Evolutionary conservation across 2,329 filamentous ascomycete genomes (phyloP), one percentile per base, ranked within the genome.

Genomic region (Colletotrichum somersetense): DNA sequence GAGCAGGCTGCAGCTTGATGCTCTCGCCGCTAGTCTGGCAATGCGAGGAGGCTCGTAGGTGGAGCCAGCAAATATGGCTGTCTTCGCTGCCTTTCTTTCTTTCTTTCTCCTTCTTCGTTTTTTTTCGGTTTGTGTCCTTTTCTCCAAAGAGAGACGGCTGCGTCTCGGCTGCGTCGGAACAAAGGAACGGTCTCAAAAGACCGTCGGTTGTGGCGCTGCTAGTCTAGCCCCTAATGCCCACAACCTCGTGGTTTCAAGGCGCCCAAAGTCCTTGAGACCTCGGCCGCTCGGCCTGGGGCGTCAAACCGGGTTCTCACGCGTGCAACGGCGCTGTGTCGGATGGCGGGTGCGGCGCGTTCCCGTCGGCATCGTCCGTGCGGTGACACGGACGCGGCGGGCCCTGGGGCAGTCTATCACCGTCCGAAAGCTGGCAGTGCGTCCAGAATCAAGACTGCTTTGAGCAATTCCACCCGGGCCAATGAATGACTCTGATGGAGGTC

Each of bases 301-400:
- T 38, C 33, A 23, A 56, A 7, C 12, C 5, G 5, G 2, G 7
- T 33, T 26, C n/a, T 23, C n/a, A 14, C n/a, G 30, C 4, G n/a
- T 10, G 1, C 10, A 42, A 40, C 61, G 33, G 46, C 18, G 8
- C 46, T n/a, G 35, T 18, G 12, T 23, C 16, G 5, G 35, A 30
- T 20, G 61, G 14, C 35, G 23, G 46, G 14, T 42, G 35, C 40
- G 61, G 46, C 61, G 46, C 26, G 61, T 18, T 30, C 18, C 16
- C 46, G 5, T 5, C 18, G 23, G n/a, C 40, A 0, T 26, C 16
- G 46, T 63, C 61, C 48, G 61, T 63, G 61, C 33, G 46, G 61
- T 53, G 33, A 48, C 61, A 63, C 61, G 42, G 61, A 63, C 61
- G 44, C 46, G 35, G 2, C 8, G 46, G 61, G 44, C 11, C 35